Conservation (phyloP, 352 stramenopile genomes). For the Pythium myriotylum region DNA sequence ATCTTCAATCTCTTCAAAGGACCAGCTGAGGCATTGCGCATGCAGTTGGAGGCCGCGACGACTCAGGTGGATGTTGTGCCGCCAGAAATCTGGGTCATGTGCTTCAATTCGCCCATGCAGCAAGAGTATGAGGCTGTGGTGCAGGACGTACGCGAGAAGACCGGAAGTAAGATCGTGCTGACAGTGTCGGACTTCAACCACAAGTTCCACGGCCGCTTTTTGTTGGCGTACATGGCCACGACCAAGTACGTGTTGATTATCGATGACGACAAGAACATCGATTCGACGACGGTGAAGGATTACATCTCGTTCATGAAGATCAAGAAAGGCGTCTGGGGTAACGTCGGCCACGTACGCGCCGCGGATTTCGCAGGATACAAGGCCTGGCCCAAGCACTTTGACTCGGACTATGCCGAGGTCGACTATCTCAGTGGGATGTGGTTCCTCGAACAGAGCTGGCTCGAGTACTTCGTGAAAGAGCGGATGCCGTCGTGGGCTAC, state of each 20-base stretch:
- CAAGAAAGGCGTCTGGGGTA: slow-evolving; percentile 44
- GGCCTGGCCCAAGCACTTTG: too few relatives aligned
- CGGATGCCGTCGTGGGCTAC: too few relatives aligned
- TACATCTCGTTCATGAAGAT: slow-evolving; percentile 25
- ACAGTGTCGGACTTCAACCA: slow-evolving; percentile 30
- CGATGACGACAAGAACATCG: slow-evolving; percentile 30
- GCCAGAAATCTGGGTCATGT: slow-evolving; percentile 66
- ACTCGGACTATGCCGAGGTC: too few relatives aligned
- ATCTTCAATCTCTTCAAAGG: slow-evolving; percentile 78
- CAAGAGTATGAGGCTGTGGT: slow-evolving; percentile 48
- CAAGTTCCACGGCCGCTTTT: slow-evolving; percentile 33
- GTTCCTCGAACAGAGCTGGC: too few relatives aligned
- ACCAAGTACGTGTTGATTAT: slow-evolving; percentile 33
- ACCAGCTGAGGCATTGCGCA: slow-evolving; percentile 39
- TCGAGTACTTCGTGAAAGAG: too few relatives aligned
- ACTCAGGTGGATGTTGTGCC: slow-evolving; percentile 39
- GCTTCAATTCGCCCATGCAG: slow-evolving; percentile 52
- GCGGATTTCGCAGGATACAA: too few relatives aligned
- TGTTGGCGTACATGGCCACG: slow-evolving; percentile 32
- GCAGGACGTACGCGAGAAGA: slow-evolving; percentile 8
- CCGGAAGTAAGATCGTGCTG: slow-evolving; percentile 17
- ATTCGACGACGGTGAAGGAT: slow-evolving; percentile 19
- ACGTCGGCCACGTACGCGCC: slow-evolving; percentile 51
- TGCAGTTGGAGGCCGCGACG: slow-evolving; percentile 45
- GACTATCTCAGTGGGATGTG: too few relatives aligned